Percentiles rank a stretch among this genome's conserved stretches.
Evolutionary conservation across 23 red algal genomes (phyloP).

Genomic region (Gracilaria gracilis): DNA sequence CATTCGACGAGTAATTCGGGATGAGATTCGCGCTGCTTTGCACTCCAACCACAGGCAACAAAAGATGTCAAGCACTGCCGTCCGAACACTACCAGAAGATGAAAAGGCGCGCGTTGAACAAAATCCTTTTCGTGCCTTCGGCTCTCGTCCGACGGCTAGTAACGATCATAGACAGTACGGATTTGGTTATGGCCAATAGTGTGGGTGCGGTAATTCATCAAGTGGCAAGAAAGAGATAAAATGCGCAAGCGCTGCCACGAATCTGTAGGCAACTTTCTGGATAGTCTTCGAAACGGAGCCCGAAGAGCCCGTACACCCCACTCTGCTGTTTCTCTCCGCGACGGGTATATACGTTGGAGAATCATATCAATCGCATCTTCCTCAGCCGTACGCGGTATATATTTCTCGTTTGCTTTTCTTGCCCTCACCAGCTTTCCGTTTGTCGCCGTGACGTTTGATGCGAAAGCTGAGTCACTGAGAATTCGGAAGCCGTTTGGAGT

Average conservation of each 20-base stretch:
- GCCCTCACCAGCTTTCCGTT: slow-evolving; percentile 3
- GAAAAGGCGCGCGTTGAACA: no score
- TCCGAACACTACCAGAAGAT: no score
- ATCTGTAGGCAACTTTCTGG: neutral
- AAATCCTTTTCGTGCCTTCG: no score
- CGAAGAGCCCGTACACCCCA: slow-evolving; percentile 26
- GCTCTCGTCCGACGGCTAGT: no score
- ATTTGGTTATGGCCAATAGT: no score
- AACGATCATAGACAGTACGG: no score
- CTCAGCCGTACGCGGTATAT: neutral
- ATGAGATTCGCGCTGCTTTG: no score
- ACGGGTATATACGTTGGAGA: slow-evolving; percentile 15
- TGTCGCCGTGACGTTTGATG: neutral
- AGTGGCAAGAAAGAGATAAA: no score
- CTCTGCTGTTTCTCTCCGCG: slow-evolving; percentile 28
- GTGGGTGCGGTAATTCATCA: no score
- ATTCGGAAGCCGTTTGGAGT: slow-evolving; percentile 1
- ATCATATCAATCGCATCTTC: slow-evolving; percentile 34
- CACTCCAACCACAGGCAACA: no score
- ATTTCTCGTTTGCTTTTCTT: slow-evolving; percentile 18
- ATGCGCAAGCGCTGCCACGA: neutral
- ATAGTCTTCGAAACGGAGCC: slow-evolving; percentile 24
- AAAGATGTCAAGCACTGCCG: no score
- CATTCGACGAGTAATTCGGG: no score
- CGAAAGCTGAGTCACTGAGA: slow-evolving; percentile 3